Conservation (phyloP, 2,329 filamentous ascomycete species). For the Fusarium tjaetaba region DNA sequence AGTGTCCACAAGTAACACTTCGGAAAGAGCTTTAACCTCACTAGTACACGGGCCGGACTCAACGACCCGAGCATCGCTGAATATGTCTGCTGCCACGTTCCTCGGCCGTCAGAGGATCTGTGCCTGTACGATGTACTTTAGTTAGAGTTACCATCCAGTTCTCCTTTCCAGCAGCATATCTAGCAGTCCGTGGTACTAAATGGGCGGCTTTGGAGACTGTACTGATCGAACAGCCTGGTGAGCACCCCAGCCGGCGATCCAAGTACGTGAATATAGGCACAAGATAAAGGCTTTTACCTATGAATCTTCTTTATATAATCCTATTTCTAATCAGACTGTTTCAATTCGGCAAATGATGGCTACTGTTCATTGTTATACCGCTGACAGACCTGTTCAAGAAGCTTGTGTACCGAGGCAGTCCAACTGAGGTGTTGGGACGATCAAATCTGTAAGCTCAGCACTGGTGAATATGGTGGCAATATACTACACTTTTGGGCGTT, state of each 20-base stretch:
- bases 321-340: neutral
- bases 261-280: neutral
- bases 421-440: neutral
- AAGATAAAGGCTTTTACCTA: neutral
- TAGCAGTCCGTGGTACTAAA: fast-evolving
- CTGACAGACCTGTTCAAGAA: neutral
- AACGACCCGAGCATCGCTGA: neutral
- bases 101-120: neutral
- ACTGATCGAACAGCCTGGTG: neutral
- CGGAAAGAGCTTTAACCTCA: neutral
- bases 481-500: neutral
- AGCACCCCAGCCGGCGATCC: neutral
- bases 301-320: neutral
- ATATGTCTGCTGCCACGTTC: neutral
- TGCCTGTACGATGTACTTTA: neutral
- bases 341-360: neutral
- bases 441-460: neutral
- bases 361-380: fast-evolving
- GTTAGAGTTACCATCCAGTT: neutral
- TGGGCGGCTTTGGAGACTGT: neutral
- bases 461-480: neutral
- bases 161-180: fast-evolving
- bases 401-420: neutral
- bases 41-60: fast-evolving
- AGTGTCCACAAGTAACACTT: fast-evolving